Evolutionary conservation across 805 yeast genomes (phyloP), one percentile per base, ranked within the genome.

Genomic region (Hanseniaspora lachancei): DNA sequence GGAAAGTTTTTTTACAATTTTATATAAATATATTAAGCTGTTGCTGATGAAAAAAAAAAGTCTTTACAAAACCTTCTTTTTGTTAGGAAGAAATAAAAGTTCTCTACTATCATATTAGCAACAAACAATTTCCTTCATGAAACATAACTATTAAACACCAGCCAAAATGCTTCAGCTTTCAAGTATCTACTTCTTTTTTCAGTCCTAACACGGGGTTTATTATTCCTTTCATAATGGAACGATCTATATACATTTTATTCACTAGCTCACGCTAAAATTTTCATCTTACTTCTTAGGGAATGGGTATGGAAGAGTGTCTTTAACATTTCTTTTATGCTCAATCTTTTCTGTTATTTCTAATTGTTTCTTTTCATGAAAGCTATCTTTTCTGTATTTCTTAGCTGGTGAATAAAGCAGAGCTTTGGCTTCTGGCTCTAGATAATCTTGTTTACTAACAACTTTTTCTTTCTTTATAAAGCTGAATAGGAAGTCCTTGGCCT

Each of bases 401-500:
- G 81, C 84, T 32, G 89, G 89, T 2, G 95, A 95, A 66, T 86
- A 87, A 36, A 86, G 60, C 40, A 87, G 69, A 54, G 77, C 73
- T 64, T 77, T 79, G 68, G 86, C 95, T 20, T 76, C 66, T 20
- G 80, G 77, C 60, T 81, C 79, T 47, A 75, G 58, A 47, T 66
- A 73, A 60, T 68, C 65, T 57, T 61, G 62, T 44, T 53, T 53
- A 21, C 47, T 53, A 10, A 27, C 43, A 18, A 38, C 24, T 16
- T 36, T 42, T 20, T 38, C 47, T 21, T 46, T 53, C 43, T 39
- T 53, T 32, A 53, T 46, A 18, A 53, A 53, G 24, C 50, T 39
- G 23, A 46, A 53, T 58, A 63, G 59, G 24, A 70, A 66, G 27
- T 60, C 61, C 43, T 60, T 62, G 59, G 64, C 55, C 57, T 60